A percentile compares a stretch with the other conserved stretches of the same genome.
phyloP scores from a whole-genome alignment of 495 filamentous ascomycete species.

The Thozetella sp. region DNA sequence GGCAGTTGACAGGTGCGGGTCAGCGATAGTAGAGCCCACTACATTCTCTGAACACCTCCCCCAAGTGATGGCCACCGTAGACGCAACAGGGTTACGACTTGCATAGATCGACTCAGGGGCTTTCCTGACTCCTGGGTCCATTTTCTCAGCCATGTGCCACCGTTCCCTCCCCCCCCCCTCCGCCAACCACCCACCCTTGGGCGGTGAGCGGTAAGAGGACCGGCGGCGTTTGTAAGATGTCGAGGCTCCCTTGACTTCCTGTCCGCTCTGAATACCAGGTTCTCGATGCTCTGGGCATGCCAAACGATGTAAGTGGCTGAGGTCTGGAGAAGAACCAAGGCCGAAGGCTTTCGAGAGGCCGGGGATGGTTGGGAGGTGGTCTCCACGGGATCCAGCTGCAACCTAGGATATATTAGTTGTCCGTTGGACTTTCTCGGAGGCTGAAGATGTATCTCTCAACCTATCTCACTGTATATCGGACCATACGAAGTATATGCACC shows the following conservation, averaged over 20 bases:
- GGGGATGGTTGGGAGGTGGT: background rate
- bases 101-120: background rate
- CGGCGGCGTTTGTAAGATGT: too few species aligned
- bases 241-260: background rate
- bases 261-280: background rate
- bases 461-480: too few species aligned
- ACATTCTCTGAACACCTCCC: too few species aligned
- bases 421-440: too few species aligned
- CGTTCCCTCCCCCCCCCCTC: too few species aligned
- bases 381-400: background rate
- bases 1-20: background rate
- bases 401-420: slow-evolving; percentile 1
- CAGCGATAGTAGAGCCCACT: background rate
- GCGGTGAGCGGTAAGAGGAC: too few species aligned
- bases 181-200: too few species aligned
- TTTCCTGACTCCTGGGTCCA: background rate
- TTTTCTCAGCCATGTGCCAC: background rate
- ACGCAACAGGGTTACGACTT: too few species aligned
- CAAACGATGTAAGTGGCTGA: background rate
- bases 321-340: background rate
- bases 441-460: too few species aligned
- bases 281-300: background rate
- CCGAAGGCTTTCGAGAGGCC: background rate
- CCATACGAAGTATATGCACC: too few species aligned
- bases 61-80: background rate